Conservation (phyloP, 2,329 filamentous ascomycete genomes). For the Didymella keratinophila region DNA sequence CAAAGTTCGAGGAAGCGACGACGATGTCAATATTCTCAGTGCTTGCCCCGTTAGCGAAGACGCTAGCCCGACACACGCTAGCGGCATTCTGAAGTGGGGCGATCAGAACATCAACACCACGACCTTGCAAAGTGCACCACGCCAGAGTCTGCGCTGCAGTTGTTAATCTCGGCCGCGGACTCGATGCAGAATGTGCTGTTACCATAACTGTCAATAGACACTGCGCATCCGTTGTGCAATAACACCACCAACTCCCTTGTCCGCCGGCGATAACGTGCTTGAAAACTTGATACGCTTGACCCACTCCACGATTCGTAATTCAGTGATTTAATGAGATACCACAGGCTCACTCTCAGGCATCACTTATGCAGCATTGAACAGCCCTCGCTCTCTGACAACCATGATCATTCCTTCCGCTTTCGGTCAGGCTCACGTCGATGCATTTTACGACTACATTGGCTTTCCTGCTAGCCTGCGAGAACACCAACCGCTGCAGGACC, state of each 20-base stretch:
- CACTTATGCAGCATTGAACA: neutral
- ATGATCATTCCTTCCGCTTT: constrained; percentile 31
- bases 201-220: neutral
- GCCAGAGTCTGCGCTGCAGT: neutral
- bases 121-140: neutral
- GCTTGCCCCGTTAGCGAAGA: constrained; percentile 11
- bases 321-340: neutral
- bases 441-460: constrained; percentile 45
- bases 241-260: neutral
- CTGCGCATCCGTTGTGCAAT: neutral
- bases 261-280: constrained; percentile 19
- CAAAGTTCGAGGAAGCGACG: constrained; percentile 12
- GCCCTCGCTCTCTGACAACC: neutral
- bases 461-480: constrained; percentile 30
- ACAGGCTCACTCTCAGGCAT: neutral
- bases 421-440: constrained; percentile 38
- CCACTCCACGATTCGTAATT: constrained; percentile 17
- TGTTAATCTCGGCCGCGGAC: neutral
- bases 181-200: neutral
- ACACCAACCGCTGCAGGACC: constrained; percentile 19
- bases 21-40: constrained; percentile 5
- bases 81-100: neutral
- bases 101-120: constrained; percentile 16
- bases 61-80: constrained; percentile 12
- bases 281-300: constrained; percentile 20